A percentile compares a stretch with the other conserved stretches of the same genome.
Conservation (phyloP, 306 rosid species). For the Quercus rubra region DNA sequence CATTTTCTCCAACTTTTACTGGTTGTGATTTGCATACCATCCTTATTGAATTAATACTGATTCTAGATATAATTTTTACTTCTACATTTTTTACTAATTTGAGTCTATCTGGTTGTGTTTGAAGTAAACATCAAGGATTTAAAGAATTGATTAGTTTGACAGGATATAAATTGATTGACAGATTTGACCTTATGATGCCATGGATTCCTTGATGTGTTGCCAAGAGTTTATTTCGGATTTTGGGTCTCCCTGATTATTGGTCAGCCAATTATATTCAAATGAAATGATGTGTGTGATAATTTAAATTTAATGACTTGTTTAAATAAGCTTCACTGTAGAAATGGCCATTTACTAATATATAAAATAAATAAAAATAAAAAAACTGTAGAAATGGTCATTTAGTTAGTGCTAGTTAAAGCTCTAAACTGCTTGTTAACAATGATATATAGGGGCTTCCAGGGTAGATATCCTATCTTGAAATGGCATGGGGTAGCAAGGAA, state of each 20-base stretch:
- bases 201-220: background rate
- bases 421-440: background rate
- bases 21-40: no score
- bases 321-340: conserved; percentile 6
- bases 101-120: background rate
- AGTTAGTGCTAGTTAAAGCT: conserved; percentile 11
- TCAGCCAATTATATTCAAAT: conserved; percentile 3
- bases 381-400: background rate
- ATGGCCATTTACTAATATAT: background rate
- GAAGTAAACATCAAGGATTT: background rate
- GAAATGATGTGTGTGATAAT: conserved; percentile 1
- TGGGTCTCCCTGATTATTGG: conserved; percentile 9
- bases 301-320: background rate
- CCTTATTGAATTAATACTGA: no score
- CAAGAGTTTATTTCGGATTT: background rate
- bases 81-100: background rate
- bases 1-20: no score
- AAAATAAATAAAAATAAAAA: background rate
- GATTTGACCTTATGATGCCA: background rate
- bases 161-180: background rate
- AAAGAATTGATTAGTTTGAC: background rate
- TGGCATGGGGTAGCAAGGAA: background rate
- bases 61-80: background rate
- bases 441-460: conserved; percentile 3
- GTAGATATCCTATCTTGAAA: conserved; percentile 11